Percentiles rank a stretch among this genome's conserved stretches.
phyloP scores from a whole-genome alignment of 352 stramenopile genomes.

The Pythium sukuiense region DNA sequence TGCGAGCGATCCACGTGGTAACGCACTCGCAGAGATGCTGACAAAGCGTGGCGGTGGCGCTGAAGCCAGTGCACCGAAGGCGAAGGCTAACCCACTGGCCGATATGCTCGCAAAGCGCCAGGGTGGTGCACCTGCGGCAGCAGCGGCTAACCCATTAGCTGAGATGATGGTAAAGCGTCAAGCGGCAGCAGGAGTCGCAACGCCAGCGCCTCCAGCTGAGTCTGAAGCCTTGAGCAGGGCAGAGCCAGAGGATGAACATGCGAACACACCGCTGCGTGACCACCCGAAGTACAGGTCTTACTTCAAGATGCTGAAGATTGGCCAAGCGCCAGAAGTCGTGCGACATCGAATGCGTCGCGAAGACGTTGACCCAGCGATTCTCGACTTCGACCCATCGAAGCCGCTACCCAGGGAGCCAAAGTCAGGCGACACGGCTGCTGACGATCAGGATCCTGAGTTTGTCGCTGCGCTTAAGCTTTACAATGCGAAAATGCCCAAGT shows the following conservation, averaged over 20 bases:
- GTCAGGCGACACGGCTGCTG: conserved; percentile 26
- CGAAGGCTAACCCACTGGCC: conserved; percentile 18
- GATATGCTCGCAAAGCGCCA: conserved; percentile 28
- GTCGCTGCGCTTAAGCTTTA: conserved; percentile 59
- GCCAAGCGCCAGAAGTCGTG: conserved; percentile 57
- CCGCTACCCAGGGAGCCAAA: conserved; percentile 30
- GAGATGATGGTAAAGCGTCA: conserved; percentile 29
- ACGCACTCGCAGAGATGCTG: not conserved
- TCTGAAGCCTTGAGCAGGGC: not conserved
- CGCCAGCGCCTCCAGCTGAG: not conserved
- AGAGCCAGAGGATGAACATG: conserved; percentile 25
- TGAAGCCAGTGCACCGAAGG: conserved; percentile 6
- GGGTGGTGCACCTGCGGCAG: not conserved
- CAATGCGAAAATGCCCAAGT: conserved; percentile 69
- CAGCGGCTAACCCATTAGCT: conserved; percentile 24
- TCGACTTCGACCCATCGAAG: conserved; percentile 69
- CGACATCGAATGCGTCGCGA: conserved; percentile 80
- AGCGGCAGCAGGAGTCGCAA: conserved; percentile 11
- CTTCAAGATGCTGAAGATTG: conserved; percentile 85
- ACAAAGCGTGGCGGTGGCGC: conserved; percentile 14
- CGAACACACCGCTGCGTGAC: conserved; percentile 48
- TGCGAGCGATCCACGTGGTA: not conserved
- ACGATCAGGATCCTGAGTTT: conserved; percentile 47
- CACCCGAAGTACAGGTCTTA: conserved; percentile 72
- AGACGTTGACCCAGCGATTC: conserved; percentile 52